Conservation (phyloP, 805 yeast species). For the Cyberlindnera samutprakarnensis region DNA sequence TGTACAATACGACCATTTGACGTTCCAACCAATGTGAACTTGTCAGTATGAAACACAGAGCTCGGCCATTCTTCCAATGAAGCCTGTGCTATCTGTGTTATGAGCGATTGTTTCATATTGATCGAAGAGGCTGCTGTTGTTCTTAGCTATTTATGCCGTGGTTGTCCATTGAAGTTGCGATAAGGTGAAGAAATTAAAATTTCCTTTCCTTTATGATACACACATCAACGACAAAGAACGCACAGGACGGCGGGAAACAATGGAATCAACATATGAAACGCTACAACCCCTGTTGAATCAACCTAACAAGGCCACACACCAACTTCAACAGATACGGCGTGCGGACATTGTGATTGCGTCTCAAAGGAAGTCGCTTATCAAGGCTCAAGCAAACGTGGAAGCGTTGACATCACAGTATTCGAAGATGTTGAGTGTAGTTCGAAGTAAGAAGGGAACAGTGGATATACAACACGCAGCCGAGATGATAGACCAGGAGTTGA, state of each 20-base stretch:
- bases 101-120: no score
- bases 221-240: no score
- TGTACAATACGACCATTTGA: conserved; percentile 5
- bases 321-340: conserved; percentile 17
- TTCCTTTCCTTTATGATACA: no score
- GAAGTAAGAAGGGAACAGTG: conserved; percentile 2
- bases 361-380: conserved; percentile 12
- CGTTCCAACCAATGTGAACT: no score
- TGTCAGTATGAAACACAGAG: no score
- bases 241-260: no score
- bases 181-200: no score
- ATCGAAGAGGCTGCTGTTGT: no score
- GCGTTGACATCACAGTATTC: conserved; percentile 5
- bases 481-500: conserved; percentile 57
- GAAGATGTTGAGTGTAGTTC: conserved; percentile 4
- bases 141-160: no score
- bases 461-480: conserved; percentile 56
- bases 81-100: not conserved
- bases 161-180: no score
- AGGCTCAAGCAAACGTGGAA: conserved; percentile 6
- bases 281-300: conserved; percentile 3
- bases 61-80: not conserved
- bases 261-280: not conserved
- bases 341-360: conserved; percentile 16
- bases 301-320: conserved; percentile 11